Evolutionary conservation across 345 rosid species (phyloP), one percentile per base, ranked within the genome.

Genomic region (Carallia pectinifolia): DNA sequence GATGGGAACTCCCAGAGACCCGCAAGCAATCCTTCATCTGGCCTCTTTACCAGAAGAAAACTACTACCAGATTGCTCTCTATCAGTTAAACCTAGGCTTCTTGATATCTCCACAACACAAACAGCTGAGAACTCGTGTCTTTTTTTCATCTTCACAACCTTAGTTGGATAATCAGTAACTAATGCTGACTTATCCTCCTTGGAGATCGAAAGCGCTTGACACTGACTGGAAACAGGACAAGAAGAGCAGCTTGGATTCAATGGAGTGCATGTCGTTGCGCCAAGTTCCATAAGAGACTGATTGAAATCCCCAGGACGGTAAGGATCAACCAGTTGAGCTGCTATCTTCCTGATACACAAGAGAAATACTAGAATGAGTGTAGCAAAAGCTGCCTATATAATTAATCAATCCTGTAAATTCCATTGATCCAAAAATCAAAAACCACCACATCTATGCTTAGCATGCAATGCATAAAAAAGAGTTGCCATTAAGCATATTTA

Each of bases 1-100:
- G 90, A 81, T 40, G 98, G 97, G 71, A 94, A 94, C 85, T 94
- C 98, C 98, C 97, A 91, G 40, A 94, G 95, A 76, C 98, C 96
- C 65, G 97, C 97, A 74, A 94, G 98, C 74, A 94, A 79, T 61
- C 98, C 96, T 62, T 77, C 89, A 58, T 88, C 82, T 39, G 96
- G 96, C 81, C 97, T 90, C 77, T 86, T 91, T 62, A 91, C 83
- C 3, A 94, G 87, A 84, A 91, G 86, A 83, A 84, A 88, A 61
- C 68, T 75, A 63, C 92, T 83, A 64, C 80, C 83, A 54, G 87
- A 60, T 75, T 79, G 77, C 38, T 70, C 77, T 68, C 55, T 64
- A 56, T 70, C 76, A 10, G 37, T 67, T 50, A 34, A 10, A 71
- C 71, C 72, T 15, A 66, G 52, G 64, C 74, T 76, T 73, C 79